Conservation (phyloP, 2,329 filamentous ascomycete species). For the Rasamsonia emersonii region DNA sequence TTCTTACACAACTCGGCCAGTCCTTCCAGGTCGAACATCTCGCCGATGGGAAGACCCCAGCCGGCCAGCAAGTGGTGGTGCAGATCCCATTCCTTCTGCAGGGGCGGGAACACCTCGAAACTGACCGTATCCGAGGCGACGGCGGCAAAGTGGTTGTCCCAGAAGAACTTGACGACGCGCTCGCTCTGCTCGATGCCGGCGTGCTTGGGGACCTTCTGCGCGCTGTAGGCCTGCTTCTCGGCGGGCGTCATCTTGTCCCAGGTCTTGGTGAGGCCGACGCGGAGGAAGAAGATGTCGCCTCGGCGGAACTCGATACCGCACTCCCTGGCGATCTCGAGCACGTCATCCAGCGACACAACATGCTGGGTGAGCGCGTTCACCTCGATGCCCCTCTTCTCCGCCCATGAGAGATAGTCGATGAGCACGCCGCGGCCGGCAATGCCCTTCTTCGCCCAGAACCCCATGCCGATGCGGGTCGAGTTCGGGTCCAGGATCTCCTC, state of each 20-base stretch:
- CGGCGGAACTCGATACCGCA: constrained; percentile 26
- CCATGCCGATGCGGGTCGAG: constrained; percentile 28
- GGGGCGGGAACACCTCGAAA: constrained; percentile 44
- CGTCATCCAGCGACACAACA: constrained; percentile 26
- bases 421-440: constrained; percentile 34
- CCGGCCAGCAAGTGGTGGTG: constrained; percentile 29
- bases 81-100: constrained; percentile 25
- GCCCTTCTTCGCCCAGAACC: constrained; percentile 29
- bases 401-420: constrained; percentile 31
- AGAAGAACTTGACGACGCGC: constrained; percentile 47
- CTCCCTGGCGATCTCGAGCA: constrained; percentile 25
- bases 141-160: constrained; percentile 51
- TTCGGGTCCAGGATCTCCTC: constrained; percentile 25
- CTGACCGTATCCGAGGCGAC: constrained; percentile 53
- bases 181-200: constrained; percentile 31
- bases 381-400: constrained; percentile 21
- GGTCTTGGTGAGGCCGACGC: constrained; percentile 26
- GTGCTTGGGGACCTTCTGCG: constrained; percentile 23
- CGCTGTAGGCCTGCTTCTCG: constrained; percentile 21
- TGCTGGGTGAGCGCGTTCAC: constrained; percentile 25
- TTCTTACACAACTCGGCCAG: constrained; percentile 24
- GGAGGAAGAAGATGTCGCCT: constrained; percentile 33
- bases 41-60: constrained; percentile 31
- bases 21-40: constrained; percentile 33
- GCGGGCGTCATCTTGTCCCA: constrained; percentile 23